These are phyloP conservation scores for Grifola frondosa DNA, from an alignment of 1,284 basidiomycete species.

Conservation along the genomic window DNA sequence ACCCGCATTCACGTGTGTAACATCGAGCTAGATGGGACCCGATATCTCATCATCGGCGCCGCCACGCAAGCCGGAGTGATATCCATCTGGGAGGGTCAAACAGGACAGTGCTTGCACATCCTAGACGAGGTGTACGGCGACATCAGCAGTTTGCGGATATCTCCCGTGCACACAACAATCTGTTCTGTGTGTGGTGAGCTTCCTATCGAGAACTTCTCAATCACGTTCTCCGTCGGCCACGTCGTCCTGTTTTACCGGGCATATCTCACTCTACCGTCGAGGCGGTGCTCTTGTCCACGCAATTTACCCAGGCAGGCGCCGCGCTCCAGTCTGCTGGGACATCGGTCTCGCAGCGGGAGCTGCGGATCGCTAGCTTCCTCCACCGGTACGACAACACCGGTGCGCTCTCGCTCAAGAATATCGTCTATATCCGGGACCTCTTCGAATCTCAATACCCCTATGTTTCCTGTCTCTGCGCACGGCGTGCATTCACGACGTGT, in stretches of 20 bases:
- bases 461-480: conserved; percentile 76
- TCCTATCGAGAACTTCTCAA: conserved; percentile 58
- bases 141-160: conserved; percentile 53
- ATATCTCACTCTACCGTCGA: conserved; percentile 55
- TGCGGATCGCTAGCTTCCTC: conserved; percentile 47
- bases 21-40: conserved; percentile 48
- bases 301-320: conserved; percentile 41
- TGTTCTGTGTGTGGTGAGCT: conserved; percentile 70
- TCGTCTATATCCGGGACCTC: conserved; percentile 36
- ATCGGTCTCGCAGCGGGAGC: conserved; percentile 61
- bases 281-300: conserved; percentile 65
- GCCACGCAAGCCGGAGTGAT: conserved; percentile 67
- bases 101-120: conserved; percentile 57
- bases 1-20: conserved; percentile 51
- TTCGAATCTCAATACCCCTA: conserved; percentile 46
- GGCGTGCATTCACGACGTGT: conserved; percentile 70
- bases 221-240: conserved; percentile 62
- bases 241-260: conserved; percentile 60
- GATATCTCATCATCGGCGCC: conserved; percentile 54
- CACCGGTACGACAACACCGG: conserved; percentile 43
- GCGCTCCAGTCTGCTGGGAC: conserved; percentile 42
- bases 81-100: conserved; percentile 66
- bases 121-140: conserved; percentile 58
- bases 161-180: conserved; percentile 46
- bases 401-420: conserved; percentile 44